phyloP scores from a whole-genome alignment of 805 yeast genomes.

The Zygoascus flipseniorum region DNA sequence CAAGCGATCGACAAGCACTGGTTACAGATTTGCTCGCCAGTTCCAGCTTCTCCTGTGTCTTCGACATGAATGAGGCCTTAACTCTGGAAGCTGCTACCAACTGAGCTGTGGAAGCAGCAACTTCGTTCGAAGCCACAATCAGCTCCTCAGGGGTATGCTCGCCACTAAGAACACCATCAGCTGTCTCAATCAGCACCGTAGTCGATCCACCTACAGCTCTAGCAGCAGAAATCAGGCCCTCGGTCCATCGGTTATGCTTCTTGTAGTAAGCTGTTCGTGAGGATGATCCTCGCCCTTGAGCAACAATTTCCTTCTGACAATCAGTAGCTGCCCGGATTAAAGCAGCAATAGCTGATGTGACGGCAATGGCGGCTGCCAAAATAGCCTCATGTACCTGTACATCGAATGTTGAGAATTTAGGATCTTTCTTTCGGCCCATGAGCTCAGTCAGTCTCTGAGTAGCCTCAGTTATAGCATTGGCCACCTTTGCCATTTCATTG shows the following conservation, averaged over 20 bases:
- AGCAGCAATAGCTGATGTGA: constrained; percentile 66
- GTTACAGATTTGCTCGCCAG: constrained; percentile 59
- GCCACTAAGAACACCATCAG: constrained; percentile 68
- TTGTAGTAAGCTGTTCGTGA: constrained; percentile 70
- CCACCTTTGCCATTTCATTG: constrained; percentile 63
- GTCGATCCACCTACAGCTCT: constrained; percentile 81
- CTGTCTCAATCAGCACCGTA: constrained; percentile 70
- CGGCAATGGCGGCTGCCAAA: constrained; percentile 67
- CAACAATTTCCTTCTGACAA: constrained; percentile 74
- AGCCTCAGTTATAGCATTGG: constrained; percentile 59
- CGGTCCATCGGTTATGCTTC: constrained; percentile 88
- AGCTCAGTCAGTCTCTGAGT: constrained; percentile 49
- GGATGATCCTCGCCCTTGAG: constrained; percentile 56
- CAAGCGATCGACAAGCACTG: constrained; percentile 67
- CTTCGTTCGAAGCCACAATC: constrained; percentile 85
- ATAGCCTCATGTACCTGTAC: constrained; percentile 69
- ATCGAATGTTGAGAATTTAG: constrained; percentile 47
- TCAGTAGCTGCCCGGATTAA: constrained; percentile 70
- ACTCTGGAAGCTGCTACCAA: constrained; percentile 87
- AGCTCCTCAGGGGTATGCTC: constrained; percentile 69
- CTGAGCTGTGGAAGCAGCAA: constrained; percentile 87
- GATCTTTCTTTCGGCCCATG: constrained; percentile 40
- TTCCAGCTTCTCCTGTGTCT: constrained; percentile 69
- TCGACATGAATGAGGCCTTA: constrained; percentile 67
- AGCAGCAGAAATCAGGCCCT: constrained; percentile 85